A percentile compares a stretch with the other conserved stretches of the same genome.
phyloP scores from a whole-genome alignment of 2,329 filamentous ascomycete genomes.

The Aspergillus piperis region DNA sequence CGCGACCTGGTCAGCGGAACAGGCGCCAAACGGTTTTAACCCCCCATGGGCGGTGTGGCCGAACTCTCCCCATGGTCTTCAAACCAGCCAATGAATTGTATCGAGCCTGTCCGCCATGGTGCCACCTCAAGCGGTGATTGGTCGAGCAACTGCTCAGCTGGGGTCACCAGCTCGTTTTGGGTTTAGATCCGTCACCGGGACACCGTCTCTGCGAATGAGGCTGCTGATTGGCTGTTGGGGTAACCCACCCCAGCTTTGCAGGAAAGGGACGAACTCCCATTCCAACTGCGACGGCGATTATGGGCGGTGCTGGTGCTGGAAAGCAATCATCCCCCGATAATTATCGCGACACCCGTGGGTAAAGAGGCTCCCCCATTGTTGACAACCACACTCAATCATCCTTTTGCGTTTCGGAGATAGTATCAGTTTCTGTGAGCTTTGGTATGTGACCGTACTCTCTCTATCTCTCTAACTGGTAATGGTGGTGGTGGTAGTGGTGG shows the following conservation, averaged over 20 bases:
- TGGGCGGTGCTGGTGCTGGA: not conserved
- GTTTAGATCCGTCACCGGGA: slow-evolving; percentile 18
- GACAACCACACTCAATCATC: not conserved
- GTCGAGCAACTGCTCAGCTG: slow-evolving; percentile 1
- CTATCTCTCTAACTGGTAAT: too few species aligned
- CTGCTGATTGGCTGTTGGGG: slow-evolving; percentile 11
- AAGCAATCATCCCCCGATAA: not conserved
- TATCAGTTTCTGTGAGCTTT: slow-evolving; percentile 1
- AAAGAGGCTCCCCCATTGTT: not conserved
- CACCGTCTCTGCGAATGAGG: not conserved
- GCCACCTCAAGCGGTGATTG: slow-evolving; percentile 10
- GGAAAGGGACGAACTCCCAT: not conserved
- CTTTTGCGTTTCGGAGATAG: not conserved
- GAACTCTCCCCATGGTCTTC: slow-evolving; percentile 22
- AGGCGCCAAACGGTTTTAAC: slow-evolving; percentile 15
- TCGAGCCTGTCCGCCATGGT: slow-evolving; percentile 4
- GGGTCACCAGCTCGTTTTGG: slow-evolving; percentile 16
- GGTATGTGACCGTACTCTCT: slow-evolving; percentile 14
- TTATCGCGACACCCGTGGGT: slow-evolving; percentile 2
- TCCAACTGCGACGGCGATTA: not conserved
- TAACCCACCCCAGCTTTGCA: slow-evolving; percentile 11
- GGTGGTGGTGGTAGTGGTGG: not conserved
- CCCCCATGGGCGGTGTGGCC: slow-evolving; percentile 15
- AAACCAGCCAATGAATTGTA: slow-evolving; percentile 24
- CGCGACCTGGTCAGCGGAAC: slow-evolving; percentile 14